A percentile compares a stretch with the other conserved stretches of the same genome.
phyloP scores from a whole-genome alignment of 2,329 filamentous ascomycete species.

The Lecanicillium sp. region DNA sequence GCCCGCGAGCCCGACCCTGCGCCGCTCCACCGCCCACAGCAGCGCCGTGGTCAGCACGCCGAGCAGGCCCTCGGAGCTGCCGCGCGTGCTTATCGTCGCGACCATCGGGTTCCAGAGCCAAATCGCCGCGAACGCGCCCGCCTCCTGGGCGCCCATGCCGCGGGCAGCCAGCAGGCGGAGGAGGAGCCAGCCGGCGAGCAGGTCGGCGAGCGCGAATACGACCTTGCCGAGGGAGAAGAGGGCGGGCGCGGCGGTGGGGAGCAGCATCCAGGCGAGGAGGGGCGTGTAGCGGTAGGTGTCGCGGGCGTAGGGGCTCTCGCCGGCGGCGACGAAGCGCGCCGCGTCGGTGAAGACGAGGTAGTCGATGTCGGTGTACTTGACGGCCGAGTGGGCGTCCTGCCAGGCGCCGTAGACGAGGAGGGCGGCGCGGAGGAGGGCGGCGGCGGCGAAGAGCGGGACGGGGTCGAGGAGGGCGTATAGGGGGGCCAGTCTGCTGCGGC shows the following conservation, averaged over 20 bases:
- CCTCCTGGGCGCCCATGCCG: slow-evolving; percentile 45
- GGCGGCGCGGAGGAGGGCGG: slow-evolving; percentile 59
- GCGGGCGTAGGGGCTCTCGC: slow-evolving; percentile 71
- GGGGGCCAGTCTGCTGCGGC: slow-evolving; percentile 5
- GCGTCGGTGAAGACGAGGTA: slow-evolving; percentile 98
- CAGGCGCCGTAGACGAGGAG: slow-evolving; percentile 85
- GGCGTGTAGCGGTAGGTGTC: slow-evolving; percentile 98
- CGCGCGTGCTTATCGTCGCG: slow-evolving; percentile 89
- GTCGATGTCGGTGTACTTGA: slow-evolving; percentile 99
- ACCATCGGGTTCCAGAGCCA: slow-evolving; percentile 99
- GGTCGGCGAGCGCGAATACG: slow-evolving; percentile 76
- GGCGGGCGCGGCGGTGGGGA: slow-evolving; percentile 55
- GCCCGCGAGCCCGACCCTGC: slow-evolving; percentile 60
- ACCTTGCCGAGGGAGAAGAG: slow-evolving; percentile 84
- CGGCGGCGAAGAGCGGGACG: slow-evolving; percentile 47
- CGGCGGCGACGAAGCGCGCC: slow-evolving; percentile 64
- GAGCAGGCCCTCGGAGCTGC: slow-evolving; percentile 86
- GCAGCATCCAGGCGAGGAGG: slow-evolving; percentile 81
- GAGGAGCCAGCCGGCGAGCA: slow-evolving; percentile 78
- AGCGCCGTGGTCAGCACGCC: slow-evolving; percentile 78
- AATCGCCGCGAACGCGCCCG: slow-evolving; percentile 72
- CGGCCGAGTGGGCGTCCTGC: slow-evolving; percentile 83
- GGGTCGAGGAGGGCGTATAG: slow-evolving; percentile 27
- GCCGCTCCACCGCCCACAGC: slow-evolving; percentile 71
- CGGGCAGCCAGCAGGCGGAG: slow-evolving; percentile 32